These are phyloP conservation scores for Mucor circinelloides DNA, from an alignment of 371 early-diverging fungal species.

Conservation along the genomic window DNA sequence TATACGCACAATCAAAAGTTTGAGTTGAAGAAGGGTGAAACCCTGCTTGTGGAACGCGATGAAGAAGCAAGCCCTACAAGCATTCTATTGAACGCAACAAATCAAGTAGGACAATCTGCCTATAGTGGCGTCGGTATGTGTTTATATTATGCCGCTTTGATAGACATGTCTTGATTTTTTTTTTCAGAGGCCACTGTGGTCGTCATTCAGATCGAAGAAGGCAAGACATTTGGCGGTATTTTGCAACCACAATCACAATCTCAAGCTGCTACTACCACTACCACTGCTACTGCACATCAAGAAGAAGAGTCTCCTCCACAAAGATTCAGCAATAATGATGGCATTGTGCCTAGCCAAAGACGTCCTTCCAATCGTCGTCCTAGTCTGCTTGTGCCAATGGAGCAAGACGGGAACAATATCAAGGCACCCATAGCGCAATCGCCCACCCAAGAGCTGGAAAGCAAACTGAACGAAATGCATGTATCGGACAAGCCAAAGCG, in stretches of 20 bases:
- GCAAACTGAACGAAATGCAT: not conserved
- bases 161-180: not conserved
- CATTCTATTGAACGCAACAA: conserved; percentile 28
- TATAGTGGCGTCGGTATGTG: conserved; percentile 10
- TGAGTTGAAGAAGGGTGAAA: conserved; percentile 39
- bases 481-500: not conserved
- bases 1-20: conserved; percentile 18
- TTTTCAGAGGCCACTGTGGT: conserved; percentile 31
- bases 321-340: not conserved
- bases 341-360: conserved; percentile 26
- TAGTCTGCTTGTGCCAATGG: conserved; percentile 15
- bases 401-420: not conserved
- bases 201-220: conserved; percentile 31
- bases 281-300: not conserved
- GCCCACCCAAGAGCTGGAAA: not conserved
- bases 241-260: not conserved
- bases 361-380: conserved; percentile 17
- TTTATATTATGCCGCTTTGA: not conserved
- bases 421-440: not conserved
- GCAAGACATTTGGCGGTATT: conserved; percentile 25
- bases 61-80: conserved; percentile 59
- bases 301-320: not conserved
- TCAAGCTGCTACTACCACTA: not conserved
- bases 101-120: not conserved
- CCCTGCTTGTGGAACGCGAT: conserved; percentile 58